Conservation (phyloP, 805 yeast species). For the Ogataea naganishii region DNA sequence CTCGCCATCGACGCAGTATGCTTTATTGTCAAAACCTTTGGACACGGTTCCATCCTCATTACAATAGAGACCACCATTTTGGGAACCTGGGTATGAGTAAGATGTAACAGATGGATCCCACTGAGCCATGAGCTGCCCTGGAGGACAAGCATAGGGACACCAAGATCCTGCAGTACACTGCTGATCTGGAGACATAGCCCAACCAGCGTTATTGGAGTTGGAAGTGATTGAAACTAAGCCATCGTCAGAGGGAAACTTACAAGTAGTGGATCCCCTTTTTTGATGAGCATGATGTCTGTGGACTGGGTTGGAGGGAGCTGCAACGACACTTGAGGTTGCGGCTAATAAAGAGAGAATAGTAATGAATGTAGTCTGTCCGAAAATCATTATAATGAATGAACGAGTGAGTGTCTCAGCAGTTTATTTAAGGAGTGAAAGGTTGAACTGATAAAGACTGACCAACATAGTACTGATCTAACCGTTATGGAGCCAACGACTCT, state of each 20-base stretch:
- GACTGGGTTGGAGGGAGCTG: too few species aligned
- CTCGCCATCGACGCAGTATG: conserved; percentile 68
- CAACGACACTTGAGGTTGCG: too few species aligned
- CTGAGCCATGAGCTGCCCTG: conserved; percentile 81
- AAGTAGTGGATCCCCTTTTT: conserved; percentile 30
- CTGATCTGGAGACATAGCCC: conserved; percentile 80
- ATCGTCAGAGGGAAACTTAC: conserved; percentile 58
- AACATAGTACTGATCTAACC: too few species aligned
- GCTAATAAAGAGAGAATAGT: too few species aligned
- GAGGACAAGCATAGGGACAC: conserved; percentile 89
- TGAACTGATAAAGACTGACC: too few species aligned
- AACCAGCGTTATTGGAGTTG: conserved; percentile 57
- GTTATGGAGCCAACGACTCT: too few species aligned
- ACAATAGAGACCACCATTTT: conserved; percentile 79
- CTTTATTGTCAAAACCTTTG: conserved; percentile 47
- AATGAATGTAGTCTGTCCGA: too few species aligned
- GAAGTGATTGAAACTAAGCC: conserved; percentile 67
- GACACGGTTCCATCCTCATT: conserved; percentile 58
- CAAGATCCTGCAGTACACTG: conserved; percentile 65
- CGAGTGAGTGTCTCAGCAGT: too few species aligned
- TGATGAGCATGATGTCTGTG: conserved; percentile 14
- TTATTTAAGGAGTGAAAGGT: too few species aligned
- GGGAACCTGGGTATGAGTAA: conserved; percentile 70
- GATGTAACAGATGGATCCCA: conserved; percentile 76
- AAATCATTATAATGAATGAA: too few species aligned